Conservation (phyloP, 73 alveolate species). For the Effrenium voratum region DNA sequence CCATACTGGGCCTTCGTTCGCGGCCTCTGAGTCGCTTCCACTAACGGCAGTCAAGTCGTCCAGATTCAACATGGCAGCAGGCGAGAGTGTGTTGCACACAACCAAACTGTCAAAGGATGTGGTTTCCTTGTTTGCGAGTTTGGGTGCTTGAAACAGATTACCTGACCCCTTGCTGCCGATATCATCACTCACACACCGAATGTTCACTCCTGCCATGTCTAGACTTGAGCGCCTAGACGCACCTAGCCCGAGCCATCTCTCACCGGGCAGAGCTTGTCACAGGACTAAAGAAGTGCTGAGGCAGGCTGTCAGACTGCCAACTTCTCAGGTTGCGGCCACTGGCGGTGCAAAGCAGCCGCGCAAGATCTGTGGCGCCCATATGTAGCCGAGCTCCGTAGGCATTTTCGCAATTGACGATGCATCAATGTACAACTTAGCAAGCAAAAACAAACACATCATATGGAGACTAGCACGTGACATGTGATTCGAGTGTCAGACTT, state of each 20-base stretch:
- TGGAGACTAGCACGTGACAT: background rate
- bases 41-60: background rate
- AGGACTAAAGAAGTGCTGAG: too few species aligned
- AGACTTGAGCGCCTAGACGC: background rate
- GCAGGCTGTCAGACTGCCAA: too few species aligned
- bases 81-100: background rate
- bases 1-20: background rate
- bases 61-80: background rate
- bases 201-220: background rate
- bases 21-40: background rate
- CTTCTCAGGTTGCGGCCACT: background rate
- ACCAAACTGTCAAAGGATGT: background rate
- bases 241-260: background rate
- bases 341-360: slow-evolving; percentile 13
- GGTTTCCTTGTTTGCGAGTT: background rate
- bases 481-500: background rate
- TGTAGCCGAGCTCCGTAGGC: slow-evolving; percentile 5
- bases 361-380: slow-evolving; percentile 26
- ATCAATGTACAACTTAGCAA: slow-evolving; percentile 16
- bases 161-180: background rate
- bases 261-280: too few species aligned
- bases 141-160: background rate
- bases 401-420: background rate
- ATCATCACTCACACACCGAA: background rate
- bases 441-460: background rate